A percentile compares a stretch with the other conserved stretches of the same genome.
phyloP scores from a whole-genome alignment of 177 flowering plant species.

The Vitis hybrid region DNA sequence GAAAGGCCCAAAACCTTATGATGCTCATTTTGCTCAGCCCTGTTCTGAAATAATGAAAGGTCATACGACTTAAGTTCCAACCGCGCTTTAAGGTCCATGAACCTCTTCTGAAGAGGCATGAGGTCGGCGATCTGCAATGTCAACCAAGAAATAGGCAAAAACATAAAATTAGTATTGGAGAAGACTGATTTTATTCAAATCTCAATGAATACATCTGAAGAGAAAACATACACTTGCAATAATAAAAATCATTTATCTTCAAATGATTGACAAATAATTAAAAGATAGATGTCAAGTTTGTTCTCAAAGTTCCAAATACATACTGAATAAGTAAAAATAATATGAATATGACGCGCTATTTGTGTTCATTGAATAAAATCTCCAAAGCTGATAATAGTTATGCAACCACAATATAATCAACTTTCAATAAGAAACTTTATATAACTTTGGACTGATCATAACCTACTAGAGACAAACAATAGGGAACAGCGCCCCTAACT shows the following conservation, averaged over 20 bases:
- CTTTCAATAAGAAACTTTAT: no score
- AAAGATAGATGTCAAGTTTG: no score
- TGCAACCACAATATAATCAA: no score
- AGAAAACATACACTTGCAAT: not conserved
- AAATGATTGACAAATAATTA: no score
- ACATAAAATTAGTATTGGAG: not conserved
- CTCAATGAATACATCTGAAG: not conserved
- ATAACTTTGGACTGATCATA: no score
- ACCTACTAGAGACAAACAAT: no score
- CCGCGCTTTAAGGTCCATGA: slow-evolving; percentile 67
- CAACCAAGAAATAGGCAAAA: not conserved
- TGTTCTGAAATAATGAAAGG: slow-evolving; percentile 70
- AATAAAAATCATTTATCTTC: not conserved
- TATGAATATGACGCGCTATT: no score
- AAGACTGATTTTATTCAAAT: not conserved
- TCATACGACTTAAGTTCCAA: slow-evolving; percentile 86
- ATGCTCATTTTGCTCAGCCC: slow-evolving; percentile 97
- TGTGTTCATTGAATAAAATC: no score
- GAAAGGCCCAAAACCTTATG: slow-evolving; percentile 62
- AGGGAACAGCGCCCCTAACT: no score
- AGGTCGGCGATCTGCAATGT: slow-evolving; percentile 72
- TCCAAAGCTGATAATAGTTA: no score
- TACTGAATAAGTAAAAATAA: no score
- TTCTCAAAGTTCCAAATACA: no score
- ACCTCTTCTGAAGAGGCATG: slow-evolving; percentile 74